Evolutionary conservation across 305 asterid species (phyloP).

Genomic region (Galium porrigens): DNA sequence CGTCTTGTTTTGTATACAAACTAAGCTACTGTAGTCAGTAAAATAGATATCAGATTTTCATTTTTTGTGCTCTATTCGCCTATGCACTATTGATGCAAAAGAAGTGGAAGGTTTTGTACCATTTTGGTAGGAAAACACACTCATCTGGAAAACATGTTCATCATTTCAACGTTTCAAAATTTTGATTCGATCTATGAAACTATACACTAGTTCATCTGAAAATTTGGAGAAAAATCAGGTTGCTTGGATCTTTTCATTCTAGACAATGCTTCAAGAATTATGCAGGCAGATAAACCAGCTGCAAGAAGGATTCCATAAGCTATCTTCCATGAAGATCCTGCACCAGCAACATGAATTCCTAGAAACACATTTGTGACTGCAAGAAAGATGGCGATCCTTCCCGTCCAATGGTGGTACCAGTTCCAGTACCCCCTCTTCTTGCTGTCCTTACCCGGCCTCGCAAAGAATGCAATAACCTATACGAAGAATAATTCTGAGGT

Average conservation of each 20-base stretch:
- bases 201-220: slow-evolving; percentile 28
- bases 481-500: not conserved
- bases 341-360: slow-evolving; percentile 59
- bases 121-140: not conserved
- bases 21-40: not conserved
- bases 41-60: slow-evolving; percentile 1
- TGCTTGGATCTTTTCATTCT: slow-evolving; percentile 33
- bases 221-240: slow-evolving; percentile 28
- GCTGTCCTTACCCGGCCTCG: slow-evolving; percentile 53
- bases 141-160: not conserved
- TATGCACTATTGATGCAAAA: not conserved
- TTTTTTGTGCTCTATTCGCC: not conserved
- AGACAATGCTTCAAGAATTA: slow-evolving; percentile 46
- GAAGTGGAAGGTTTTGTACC: not conserved
- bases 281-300: slow-evolving; percentile 26
- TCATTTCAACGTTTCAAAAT: slow-evolving; percentile 1
- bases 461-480: slow-evolving; percentile 65
- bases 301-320: slow-evolving; percentile 63
- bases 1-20: slow-evolving; percentile 4
- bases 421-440: slow-evolving; percentile 56
- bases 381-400: slow-evolving; percentile 58
- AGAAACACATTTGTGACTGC: slow-evolving; percentile 56
- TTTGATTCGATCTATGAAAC: not conserved
- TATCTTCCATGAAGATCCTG: slow-evolving; percentile 50
- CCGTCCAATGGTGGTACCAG: slow-evolving; percentile 57